phyloP scores from a whole-genome alignment of 1,284 basidiomycete genomes.

The Wolfiporia cocos region DNA sequence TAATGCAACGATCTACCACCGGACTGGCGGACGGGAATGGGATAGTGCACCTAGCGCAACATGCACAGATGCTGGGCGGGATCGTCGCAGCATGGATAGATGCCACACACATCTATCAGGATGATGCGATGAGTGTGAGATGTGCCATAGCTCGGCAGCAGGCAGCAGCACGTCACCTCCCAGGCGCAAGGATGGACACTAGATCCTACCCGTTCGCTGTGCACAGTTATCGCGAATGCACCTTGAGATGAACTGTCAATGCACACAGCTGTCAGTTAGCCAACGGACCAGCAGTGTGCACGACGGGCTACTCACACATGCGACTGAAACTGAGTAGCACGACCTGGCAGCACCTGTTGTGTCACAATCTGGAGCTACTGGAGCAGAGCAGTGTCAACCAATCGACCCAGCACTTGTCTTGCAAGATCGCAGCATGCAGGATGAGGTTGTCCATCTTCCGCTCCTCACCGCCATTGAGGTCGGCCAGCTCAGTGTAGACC shows the following conservation, averaged over 20 bases:
- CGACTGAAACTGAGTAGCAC: conserved; percentile 89
- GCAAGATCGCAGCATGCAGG: conserved; percentile 87
- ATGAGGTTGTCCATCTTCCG: conserved; percentile 94
- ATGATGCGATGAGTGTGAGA: no score
- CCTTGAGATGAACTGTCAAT: conserved; percentile 70
- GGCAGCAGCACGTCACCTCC: conserved; percentile 8
- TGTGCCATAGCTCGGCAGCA: no score
- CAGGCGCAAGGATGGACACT: conserved; percentile 50
- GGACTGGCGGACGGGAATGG: no score
- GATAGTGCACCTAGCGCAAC: no score
- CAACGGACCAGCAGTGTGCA: neutral
- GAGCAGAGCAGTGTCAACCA: conserved; percentile 65
- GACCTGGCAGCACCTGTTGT: conserved; percentile 60
- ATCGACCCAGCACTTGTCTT: conserved; percentile 88
- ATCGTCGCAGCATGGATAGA: no score
- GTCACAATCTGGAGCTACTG: conserved; percentile 25
- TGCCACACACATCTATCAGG: no score
- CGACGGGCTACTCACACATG: conserved; percentile 61
- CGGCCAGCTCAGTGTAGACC: conserved; percentile 82
- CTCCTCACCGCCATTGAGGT: conserved; percentile 57
- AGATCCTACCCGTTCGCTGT: conserved; percentile 75
- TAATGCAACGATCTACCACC: no score
- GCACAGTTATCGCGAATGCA: conserved; percentile 73
- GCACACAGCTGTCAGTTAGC: neutral
- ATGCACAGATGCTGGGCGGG: no score